These are phyloP conservation scores for Austroboletus niveus DNA, from an alignment of 1,284 basidiomycete genomes.

Conservation along the genomic window DNA sequence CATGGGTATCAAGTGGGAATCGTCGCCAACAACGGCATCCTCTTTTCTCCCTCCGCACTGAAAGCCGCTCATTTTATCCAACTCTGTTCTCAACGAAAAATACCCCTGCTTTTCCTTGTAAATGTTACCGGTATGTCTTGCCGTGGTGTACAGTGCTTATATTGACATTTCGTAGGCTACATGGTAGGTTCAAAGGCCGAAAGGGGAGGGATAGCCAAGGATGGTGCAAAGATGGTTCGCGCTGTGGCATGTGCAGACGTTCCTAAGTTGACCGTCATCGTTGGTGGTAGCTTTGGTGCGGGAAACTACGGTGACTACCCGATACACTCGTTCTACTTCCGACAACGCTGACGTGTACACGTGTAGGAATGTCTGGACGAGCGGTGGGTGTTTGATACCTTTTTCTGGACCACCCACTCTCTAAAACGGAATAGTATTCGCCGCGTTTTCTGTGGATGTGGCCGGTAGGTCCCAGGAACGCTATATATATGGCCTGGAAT, in stretches of 20 bases:
- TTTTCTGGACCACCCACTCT: slow-evolving; percentile 5
- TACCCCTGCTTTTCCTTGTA: slow-evolving; percentile 90
- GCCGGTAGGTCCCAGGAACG: slow-evolving; percentile 62
- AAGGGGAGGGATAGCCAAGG: slow-evolving; percentile 93
- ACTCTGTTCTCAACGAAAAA: slow-evolving; percentile 87
- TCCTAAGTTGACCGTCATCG: slow-evolving; percentile 90
- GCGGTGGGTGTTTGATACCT: slow-evolving; percentile 53
- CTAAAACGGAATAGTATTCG: slow-evolving; percentile 60
- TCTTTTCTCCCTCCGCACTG: slow-evolving; percentile 90
- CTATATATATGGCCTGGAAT: slow-evolving; percentile 6
- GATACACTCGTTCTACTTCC: not conserved
- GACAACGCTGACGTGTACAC: slow-evolving; percentile 14
- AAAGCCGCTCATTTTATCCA: slow-evolving; percentile 96
- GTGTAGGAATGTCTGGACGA: slow-evolving; percentile 79
- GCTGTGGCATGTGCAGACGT: slow-evolving; percentile 94
- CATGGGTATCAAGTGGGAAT: slow-evolving; percentile 90
- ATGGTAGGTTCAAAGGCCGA: slow-evolving; percentile 97
- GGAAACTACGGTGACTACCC: slow-evolving; percentile 79
- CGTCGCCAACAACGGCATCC: slow-evolving; percentile 91
- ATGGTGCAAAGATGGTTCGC: slow-evolving; percentile 97
- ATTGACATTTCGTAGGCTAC: slow-evolving; percentile 53
- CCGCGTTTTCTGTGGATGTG: slow-evolving; percentile 98
- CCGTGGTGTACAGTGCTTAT: not conserved
- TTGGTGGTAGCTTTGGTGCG: slow-evolving; percentile 95
- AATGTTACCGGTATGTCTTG: slow-evolving; percentile 74